A percentile compares a stretch with the other conserved stretches of the same genome.
Evolutionary conservation across 257 asterid species (phyloP).

Genomic region (Solanum gandarillasii): DNA sequence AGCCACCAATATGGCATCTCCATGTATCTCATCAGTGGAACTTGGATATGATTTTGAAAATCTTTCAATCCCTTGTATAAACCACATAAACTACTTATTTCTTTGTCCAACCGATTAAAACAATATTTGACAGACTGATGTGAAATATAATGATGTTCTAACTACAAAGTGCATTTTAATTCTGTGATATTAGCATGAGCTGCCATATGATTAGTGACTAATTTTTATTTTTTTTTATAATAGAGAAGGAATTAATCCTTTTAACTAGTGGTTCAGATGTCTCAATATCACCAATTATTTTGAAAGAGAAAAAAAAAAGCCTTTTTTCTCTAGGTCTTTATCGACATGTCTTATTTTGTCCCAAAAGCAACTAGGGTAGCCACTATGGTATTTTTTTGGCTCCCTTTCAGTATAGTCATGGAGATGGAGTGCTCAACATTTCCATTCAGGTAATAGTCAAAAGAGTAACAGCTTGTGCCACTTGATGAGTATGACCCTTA

Average conservation of each 20-base stretch:
- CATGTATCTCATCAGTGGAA: neutral
- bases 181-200: neutral
- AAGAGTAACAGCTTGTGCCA: slow-evolving; percentile 18
- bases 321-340: slow-evolving; percentile 9
- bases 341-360: slow-evolving; percentile 28
- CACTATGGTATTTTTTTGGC: slow-evolving; percentile 12
- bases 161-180: neutral
- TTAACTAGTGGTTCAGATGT: neutral
- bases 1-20: neutral
- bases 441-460: slow-evolving; percentile 5
- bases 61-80: neutral
- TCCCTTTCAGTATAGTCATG: slow-evolving; percentile 13
- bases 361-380: slow-evolving; percentile 10
- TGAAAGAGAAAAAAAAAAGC: neutral
- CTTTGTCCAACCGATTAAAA: neutral
- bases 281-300: slow-evolving; percentile 1
- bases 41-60: neutral
- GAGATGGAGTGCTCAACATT: neutral
- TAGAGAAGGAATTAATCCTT: neutral
- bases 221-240: neutral
- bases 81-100: neutral
- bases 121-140: neutral
- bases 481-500: slow-evolving; percentile 25
- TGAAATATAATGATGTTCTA: neutral
- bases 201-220: neutral